Base-by-base conservation (phyloP, 176 grass and related monocot genomes). In the Paspalum notatum region DNA sequence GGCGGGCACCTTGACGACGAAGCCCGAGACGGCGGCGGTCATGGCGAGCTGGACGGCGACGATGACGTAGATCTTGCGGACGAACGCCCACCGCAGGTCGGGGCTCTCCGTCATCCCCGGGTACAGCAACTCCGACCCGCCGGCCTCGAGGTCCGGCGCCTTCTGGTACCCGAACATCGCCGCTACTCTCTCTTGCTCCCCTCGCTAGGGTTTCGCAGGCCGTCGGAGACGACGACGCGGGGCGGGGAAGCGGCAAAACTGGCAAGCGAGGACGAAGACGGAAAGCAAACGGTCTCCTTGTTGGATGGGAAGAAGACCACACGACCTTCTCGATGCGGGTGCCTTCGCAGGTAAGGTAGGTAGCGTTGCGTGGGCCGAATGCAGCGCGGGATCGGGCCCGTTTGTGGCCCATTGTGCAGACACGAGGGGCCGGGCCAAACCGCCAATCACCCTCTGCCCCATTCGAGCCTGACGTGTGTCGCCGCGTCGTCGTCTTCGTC, bases 11-110 rank as follows among this genome's bases (percentile, higher is more conserved):
- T 84, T 85, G 72, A 95, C 95, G 40, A 98, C 90, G 63, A 93
- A 81, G 12, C 25, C 84, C 0, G 95, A 72, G 3, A 98, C 90
- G 66, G 88, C 88, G 39, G 81, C 88, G 3, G 95, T 98, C 78
- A 98, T 76, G 44, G 85, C 86, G 50, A 98, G 77, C 74, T 98
- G 92, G 0, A 95, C 14, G 44, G 92, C 74, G 72, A 98, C 71
- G 81, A 95, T 93, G 76, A 68, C 75, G 86, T 98, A 98, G 78
- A 98, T 95, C 92, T 98, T 98, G 42, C 81, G 83, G 81, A 94
- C 92, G 72, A 98, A 86, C 18, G 87, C 95, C 95, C 95, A 98
- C 48, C 95, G 87, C 62, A 98, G 88, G 56, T 87, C 87, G 9
- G 90, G 87, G 77, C 85, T 92, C 90, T 98, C 95, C 40, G 71